Evolutionary conservation across 352 stramenopile genomes (phyloP).

Genomic region (Stephanocyclus meneghinianus): DNA sequence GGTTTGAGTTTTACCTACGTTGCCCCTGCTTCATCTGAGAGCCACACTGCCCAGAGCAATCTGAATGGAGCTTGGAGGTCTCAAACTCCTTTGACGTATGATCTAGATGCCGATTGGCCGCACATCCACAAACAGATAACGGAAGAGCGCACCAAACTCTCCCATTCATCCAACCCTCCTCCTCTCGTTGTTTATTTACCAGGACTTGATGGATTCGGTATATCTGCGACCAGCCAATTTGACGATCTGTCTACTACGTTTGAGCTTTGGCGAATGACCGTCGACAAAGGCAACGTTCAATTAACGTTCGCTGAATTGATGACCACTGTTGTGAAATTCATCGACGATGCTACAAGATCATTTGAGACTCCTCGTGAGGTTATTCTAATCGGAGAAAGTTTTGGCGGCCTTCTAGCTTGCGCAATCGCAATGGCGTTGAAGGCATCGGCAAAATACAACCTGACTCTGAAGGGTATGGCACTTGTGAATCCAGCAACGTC

Average conservation of each 20-base stretch:
- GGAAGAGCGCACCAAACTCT: slow-evolving; percentile 7
- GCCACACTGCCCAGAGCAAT: neutral
- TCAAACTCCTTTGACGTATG: slow-evolving; percentile 25
- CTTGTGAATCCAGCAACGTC: slow-evolving; percentile 83
- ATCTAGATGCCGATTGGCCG: slow-evolving; percentile 20
- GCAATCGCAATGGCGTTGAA: slow-evolving; percentile 65
- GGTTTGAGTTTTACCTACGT: slow-evolving; percentile 43
- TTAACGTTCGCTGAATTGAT: slow-evolving; percentile 61
- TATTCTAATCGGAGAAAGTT: slow-evolving; percentile 79
- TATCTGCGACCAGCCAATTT: slow-evolving; percentile 75
- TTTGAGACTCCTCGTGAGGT: slow-evolving; percentile 38
- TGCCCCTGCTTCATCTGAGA: slow-evolving; percentile 14
- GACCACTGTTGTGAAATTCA: slow-evolving; percentile 57
- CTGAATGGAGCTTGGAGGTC: slow-evolving; percentile 35
- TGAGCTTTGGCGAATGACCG: slow-evolving; percentile 75
- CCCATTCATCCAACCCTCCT: slow-evolving; percentile 1
- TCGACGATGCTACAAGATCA: slow-evolving; percentile 46
- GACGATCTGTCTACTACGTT: slow-evolving; percentile 73
- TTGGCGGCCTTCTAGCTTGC: slow-evolving; percentile 74
- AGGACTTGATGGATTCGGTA: slow-evolving; percentile 77
- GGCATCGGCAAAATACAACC: slow-evolving; percentile 16
- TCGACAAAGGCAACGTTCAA: slow-evolving; percentile 48
- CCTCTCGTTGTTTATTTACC: slow-evolving; percentile 71
- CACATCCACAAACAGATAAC: slow-evolving; percentile 19
- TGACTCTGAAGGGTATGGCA: slow-evolving; percentile 63